These are phyloP conservation scores for Neolentinus lepideus DNA, from an alignment of 1,284 basidiomycete species.

Conservation along the genomic window DNA sequence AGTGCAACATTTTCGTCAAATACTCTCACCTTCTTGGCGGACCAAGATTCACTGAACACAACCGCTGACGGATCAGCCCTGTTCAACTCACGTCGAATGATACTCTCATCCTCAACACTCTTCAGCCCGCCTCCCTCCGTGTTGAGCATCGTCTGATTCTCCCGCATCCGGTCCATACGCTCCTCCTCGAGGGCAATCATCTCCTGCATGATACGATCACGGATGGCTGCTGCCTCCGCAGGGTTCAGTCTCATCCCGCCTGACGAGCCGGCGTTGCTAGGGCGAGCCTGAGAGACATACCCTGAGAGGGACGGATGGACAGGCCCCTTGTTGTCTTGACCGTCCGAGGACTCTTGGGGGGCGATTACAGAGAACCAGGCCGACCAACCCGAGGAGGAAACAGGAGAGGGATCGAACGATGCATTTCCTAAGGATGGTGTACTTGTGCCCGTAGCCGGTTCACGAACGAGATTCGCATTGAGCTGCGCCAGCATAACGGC, in stretches of 20 bases:
- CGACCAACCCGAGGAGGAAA: slow-evolving; percentile 48
- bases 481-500: slow-evolving; percentile 98
- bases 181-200: slow-evolving; percentile 98
- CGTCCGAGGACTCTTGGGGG: slow-evolving; percentile 11
- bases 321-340: slow-evolving; percentile 15
- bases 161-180: slow-evolving; percentile 91
- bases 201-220: slow-evolving; percentile 96
- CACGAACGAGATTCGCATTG: slow-evolving; percentile 73
- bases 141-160: slow-evolving; percentile 49
- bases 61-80: slow-evolving; percentile 95
- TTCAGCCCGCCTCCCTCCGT: slow-evolving; percentile 36
- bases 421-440: slow-evolving; percentile 19
- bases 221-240: slow-evolving; percentile 83
- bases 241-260: slow-evolving; percentile 55
- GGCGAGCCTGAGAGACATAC: slow-evolving; percentile 9
- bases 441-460: slow-evolving; percentile 30
- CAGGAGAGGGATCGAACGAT: slow-evolving; percentile 11
- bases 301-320: slow-evolving; percentile 24
- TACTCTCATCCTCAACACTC: slow-evolving; percentile 82
- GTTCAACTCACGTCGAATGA: slow-evolving; percentile 90
- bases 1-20: slow-evolving; percentile 4
- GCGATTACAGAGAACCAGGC: slow-evolving; percentile 43
- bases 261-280: slow-evolving; percentile 14
- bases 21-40: slow-evolving; percentile 74
- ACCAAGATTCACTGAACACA: slow-evolving; percentile 95